Evolutionary conservation across 2,329 filamentous ascomycete genomes (phyloP), one percentile per base, ranked within the genome.

Genomic region (Massarina eburnea): DNA sequence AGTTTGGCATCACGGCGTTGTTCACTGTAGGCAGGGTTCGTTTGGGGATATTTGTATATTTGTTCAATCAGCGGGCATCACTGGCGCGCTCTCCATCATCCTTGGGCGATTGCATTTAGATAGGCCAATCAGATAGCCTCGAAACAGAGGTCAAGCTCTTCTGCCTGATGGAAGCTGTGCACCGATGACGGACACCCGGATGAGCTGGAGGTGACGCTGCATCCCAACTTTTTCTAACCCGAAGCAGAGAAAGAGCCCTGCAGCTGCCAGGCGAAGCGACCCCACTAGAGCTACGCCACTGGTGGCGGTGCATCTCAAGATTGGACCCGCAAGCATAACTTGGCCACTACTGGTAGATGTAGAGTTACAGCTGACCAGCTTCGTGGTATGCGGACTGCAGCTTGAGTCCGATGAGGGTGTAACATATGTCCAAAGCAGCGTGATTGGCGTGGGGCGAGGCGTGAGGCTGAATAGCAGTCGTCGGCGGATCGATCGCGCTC

Each of bases 1-100:
- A 63, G 17, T 49, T 33, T 57, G 58, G 59, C 57, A 57, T 62
- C 46, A 41, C 36, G 64, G 62, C 53, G 62, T 64, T 62, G 14
- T 37, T n/a, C 35, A 15, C 17, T 3, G 32, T 34, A 6, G n/a
- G 32, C 26, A n/a, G n/a, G n/a, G n/a, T n/a, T n/a, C n/a, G 27
- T 30, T 5, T 4, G 5, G 27, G 27, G n/a, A 8, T 14, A 30
- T 14, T 30, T 30, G 27, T 30, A 8, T 6, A 10, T 10, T 30
- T 8, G 12, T 14, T 30, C 27, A 14, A 30, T 8, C 27, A 30
- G n/a, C 12, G 12, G 27, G 27, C 27, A 14, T 30, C 5, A 30
- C 5, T 8, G 27, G 27, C 27, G 27, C 12, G 12, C 8, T 35
- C 14, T 19, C 15, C 17, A 17, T 10, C 19, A 35, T 8, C 15